A percentile compares a stretch with the other conserved stretches of the same genome.
Conservation (phyloP, 495 filamentous ascomycete genomes). For the Lindgomyces ingoldianus region DNA sequence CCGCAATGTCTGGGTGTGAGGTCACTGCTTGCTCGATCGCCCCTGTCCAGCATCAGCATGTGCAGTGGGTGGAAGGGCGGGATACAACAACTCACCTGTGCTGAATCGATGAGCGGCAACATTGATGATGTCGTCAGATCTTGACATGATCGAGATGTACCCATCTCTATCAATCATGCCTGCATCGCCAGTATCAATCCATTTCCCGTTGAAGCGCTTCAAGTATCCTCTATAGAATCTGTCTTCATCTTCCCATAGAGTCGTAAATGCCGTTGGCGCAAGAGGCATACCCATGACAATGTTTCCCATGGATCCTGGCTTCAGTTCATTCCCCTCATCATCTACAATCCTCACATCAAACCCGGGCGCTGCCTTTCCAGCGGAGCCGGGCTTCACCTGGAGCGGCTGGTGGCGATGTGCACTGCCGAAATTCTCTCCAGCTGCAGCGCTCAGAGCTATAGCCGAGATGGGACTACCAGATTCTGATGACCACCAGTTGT, state of each 20-base stretch:
- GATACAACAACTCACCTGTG: slow-evolving; percentile 61
- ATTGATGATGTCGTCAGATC: slow-evolving; percentile 92
- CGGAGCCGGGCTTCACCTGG: slow-evolving; percentile 75
- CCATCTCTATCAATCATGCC: slow-evolving; percentile 80
- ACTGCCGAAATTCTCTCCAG: slow-evolving; percentile 48
- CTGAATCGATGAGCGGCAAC: slow-evolving; percentile 90
- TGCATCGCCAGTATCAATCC: slow-evolving; percentile 89
- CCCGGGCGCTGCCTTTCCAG: slow-evolving; percentile 85
- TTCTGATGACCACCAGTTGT: slow-evolving; percentile 98
- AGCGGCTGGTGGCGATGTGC: slow-evolving; percentile 45
- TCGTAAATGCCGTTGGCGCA: slow-evolving; percentile 81
- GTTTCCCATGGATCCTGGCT: slow-evolving; percentile 77
- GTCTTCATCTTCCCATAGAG: slow-evolving; percentile 80
- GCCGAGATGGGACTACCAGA: slow-evolving; percentile 88
- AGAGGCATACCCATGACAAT: slow-evolving; percentile 82
- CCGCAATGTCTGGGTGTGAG: slow-evolving; percentile 71
- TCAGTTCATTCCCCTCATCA: slow-evolving; percentile 70
- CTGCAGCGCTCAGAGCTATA: slow-evolving; percentile 63
- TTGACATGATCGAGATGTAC: slow-evolving; percentile 83
- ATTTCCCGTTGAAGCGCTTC: slow-evolving; percentile 73
- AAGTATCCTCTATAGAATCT: slow-evolving; percentile 81
- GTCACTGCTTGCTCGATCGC: slow-evolving; percentile 88
- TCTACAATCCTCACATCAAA: slow-evolving; percentile 84
- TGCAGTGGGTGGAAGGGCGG: background rate
- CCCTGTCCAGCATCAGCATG: slow-evolving; percentile 48